A percentile compares a stretch with the other conserved stretches of the same genome.
phyloP scores from a whole-genome alignment of 108 stramenopile species.

The Discostella stelligeroides region DNA sequence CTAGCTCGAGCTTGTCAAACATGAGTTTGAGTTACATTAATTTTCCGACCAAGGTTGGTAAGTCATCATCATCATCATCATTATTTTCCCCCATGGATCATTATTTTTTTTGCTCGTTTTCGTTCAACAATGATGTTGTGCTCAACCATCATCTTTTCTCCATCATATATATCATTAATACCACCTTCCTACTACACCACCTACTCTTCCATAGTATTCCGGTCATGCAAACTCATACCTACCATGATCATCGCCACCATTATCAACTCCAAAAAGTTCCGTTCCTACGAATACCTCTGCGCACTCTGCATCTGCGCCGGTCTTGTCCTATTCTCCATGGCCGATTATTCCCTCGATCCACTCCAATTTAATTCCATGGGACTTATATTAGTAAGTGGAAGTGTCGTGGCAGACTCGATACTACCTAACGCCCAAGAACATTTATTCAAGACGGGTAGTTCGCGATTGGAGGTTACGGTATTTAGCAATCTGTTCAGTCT shows the following conservation, averaged over 20 bases:
- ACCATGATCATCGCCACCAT: slow-evolving; percentile 73
- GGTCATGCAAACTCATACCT: slow-evolving; percentile 75
- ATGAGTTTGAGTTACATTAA: slow-evolving; percentile 73
- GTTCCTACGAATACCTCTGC: slow-evolving; percentile 56
- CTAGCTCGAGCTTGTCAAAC: slow-evolving; percentile 57
- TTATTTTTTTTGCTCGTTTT: too few relatives aligned
- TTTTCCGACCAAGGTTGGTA: slow-evolving; percentile 72
- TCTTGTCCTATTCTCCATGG: slow-evolving; percentile 63
- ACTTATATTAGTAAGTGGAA: slow-evolving; percentile 55
- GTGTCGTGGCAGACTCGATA: slow-evolving; percentile 62
- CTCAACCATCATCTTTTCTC: too few relatives aligned
- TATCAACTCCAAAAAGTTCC: slow-evolving; percentile 49
- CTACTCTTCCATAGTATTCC: slow-evolving; percentile 50
- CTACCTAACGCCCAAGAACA: slow-evolving; percentile 75
- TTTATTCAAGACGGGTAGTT: slow-evolving; percentile 45
- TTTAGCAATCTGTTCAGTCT: slow-evolving; percentile 64
- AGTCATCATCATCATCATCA: background rate
- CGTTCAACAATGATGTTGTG: too few relatives aligned
- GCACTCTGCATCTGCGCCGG: slow-evolving; percentile 64
- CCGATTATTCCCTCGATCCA: slow-evolving; percentile 57
- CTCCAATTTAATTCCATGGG: slow-evolving; percentile 55
- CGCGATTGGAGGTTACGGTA: slow-evolving; percentile 70
- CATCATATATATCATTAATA: background rate
- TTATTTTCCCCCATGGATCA: background rate
- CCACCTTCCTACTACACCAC: too few relatives aligned